Evolutionary conservation across 2,329 filamentous ascomycete genomes (phyloP).

Genomic region (Bisporella sp.): DNA sequence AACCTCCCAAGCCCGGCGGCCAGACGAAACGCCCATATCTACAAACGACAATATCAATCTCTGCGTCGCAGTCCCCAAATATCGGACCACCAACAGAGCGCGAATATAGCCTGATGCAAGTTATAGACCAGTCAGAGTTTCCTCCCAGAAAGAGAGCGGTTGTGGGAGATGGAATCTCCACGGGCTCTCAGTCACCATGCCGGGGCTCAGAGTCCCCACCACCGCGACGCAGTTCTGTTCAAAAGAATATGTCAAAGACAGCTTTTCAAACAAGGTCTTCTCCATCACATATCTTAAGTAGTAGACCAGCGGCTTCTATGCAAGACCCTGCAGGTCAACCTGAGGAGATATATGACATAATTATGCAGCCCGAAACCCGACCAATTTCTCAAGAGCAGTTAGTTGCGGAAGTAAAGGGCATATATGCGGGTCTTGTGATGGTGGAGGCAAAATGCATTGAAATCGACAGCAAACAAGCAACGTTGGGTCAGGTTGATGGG

Average conservation of each 20-base stretch:
- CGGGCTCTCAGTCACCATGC: slow-evolving; percentile 18
- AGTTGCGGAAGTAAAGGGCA: slow-evolving; percentile 33
- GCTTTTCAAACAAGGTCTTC: slow-evolving; percentile 7
- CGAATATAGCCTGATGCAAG: slow-evolving; percentile 15
- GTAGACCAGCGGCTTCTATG: slow-evolving; percentile 26
- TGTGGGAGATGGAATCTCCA: slow-evolving; percentile 21
- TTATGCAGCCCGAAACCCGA: slow-evolving; percentile 44
- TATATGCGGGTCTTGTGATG: slow-evolving; percentile 78
- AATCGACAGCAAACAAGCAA: slow-evolving; percentile 59
- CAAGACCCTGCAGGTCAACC: slow-evolving; percentile 19
- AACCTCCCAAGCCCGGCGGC: too few species aligned
- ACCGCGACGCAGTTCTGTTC: slow-evolving; percentile 7
- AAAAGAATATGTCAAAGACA: slow-evolving; percentile 14
- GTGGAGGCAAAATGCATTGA: slow-evolving; percentile 85
- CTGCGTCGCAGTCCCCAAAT: slow-evolving; percentile 12
- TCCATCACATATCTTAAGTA: background rate
- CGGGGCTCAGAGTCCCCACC: slow-evolving; percentile 18
- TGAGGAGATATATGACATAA: slow-evolving; percentile 34
- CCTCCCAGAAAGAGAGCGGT: slow-evolving; percentile 21
- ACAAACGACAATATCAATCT: background rate
- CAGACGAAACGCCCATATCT: background rate
- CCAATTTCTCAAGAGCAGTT: slow-evolving; percentile 24
- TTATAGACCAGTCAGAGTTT: slow-evolving; percentile 14
- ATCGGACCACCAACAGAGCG: slow-evolving; percentile 9
- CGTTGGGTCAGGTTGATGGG: slow-evolving; percentile 42